Percentiles rank a stretch among this genome's conserved stretches.
Evolutionary conservation across 108 stramenopile species (phyloP).

Genomic region (Fragilaria crotonensis): DNA sequence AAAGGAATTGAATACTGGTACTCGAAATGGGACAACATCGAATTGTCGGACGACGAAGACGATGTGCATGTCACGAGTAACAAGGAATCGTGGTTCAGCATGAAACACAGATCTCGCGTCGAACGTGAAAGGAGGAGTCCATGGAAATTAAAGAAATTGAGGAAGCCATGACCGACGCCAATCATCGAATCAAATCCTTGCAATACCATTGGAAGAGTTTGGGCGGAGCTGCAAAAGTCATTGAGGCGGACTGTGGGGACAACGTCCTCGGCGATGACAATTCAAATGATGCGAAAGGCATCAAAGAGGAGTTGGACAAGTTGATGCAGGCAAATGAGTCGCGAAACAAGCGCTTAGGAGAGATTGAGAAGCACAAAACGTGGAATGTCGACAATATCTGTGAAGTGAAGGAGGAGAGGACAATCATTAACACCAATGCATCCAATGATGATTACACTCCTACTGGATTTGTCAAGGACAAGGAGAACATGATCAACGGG

Average conservation of each 20-base stretch:
- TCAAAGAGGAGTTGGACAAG: slow-evolving; percentile 72
- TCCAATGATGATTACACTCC: slow-evolving; percentile 57
- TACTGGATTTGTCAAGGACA: slow-evolving; percentile 47
- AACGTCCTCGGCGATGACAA: slow-evolving; percentile 76
- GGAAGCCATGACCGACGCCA: slow-evolving; percentile 58
- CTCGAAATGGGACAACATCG: slow-evolving; percentile 97
- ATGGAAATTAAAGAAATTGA: slow-evolving; percentile 77
- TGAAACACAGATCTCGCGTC: slow-evolving; percentile 91
- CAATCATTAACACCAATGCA: slow-evolving; percentile 80
- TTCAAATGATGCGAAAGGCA: slow-evolving; percentile 75
- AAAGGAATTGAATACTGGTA: slow-evolving; percentile 96
- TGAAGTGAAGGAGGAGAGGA: slow-evolving; percentile 87
- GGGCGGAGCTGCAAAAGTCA: slow-evolving; percentile 12
- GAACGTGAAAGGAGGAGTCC: slow-evolving; percentile 89
- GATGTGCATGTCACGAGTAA: slow-evolving; percentile 99
- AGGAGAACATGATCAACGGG: slow-evolving; percentile 1
- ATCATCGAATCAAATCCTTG: slow-evolving; percentile 78
- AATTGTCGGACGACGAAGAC: slow-evolving; percentile 96
- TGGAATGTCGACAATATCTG: slow-evolving; percentile 98
- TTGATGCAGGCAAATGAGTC: slow-evolving; percentile 46
- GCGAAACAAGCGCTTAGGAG: slow-evolving; percentile 68
- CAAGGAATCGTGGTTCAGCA: slow-evolving; percentile 91
- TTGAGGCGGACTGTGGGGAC: slow-evolving; percentile 28
- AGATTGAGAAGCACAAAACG: slow-evolving; percentile 94
- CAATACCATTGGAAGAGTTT: slow-evolving; percentile 46